A percentile compares a stretch with the other conserved stretches of the same genome.
Conservation (phyloP, 139 green algal species). For the Chlamydomonas incerta region DNA sequence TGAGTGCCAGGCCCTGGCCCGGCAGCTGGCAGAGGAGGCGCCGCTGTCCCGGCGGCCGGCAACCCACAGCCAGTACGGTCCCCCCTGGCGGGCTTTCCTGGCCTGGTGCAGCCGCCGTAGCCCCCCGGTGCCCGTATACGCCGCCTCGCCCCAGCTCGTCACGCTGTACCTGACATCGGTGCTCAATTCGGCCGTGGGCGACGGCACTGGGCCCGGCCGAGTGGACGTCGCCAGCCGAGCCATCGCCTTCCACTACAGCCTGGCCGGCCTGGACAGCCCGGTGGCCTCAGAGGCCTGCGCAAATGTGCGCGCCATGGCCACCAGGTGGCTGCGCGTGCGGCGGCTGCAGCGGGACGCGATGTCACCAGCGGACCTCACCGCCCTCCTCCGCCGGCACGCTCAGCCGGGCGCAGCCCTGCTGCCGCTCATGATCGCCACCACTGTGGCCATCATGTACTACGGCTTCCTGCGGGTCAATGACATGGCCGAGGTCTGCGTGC, state of each 20-base stretch:
- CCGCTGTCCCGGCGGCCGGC: too few species aligned
- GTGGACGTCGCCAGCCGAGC: not conserved
- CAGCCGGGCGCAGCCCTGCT: not conserved
- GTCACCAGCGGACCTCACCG: not conserved
- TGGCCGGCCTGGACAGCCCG: not conserved
- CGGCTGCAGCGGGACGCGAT: not conserved
- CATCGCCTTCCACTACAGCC: not conserved
- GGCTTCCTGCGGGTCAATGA: slow-evolving; percentile 13
- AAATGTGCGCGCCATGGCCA: not conserved
- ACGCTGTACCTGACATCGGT: not conserved
- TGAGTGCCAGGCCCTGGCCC: not conserved
- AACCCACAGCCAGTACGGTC: not conserved
- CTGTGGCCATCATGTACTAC: slow-evolving; percentile 3
- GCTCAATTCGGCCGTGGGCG: not conserved
- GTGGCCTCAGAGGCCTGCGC: not conserved
- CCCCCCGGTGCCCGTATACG: not conserved
- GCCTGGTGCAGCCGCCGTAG: not conserved
- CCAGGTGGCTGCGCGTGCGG: not conserved
- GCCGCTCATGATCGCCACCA: not conserved
- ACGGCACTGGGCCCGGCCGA: not conserved
- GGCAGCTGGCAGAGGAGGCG: not conserved
- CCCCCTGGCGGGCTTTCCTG: not conserved
- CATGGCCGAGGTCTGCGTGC: not conserved
- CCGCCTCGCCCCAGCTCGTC: not conserved
- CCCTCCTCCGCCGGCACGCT: not conserved